These are phyloP conservation scores for Ophiognomonia clavigignenti-juglandacearum DNA, from an alignment of 2,329 filamentous ascomycete species.

Conservation along the genomic window DNA sequence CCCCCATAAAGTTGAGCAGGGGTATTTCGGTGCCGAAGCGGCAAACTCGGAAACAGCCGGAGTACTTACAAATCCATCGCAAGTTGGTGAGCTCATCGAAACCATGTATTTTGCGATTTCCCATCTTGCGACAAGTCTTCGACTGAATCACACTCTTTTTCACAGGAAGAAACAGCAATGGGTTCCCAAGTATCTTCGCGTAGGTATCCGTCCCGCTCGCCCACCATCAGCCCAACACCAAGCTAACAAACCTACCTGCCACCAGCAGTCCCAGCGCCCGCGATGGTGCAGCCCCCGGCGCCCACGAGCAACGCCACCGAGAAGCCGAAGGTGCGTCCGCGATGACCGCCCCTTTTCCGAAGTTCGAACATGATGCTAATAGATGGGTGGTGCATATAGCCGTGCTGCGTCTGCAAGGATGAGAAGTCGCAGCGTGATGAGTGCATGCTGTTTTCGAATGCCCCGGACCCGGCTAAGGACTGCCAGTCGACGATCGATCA, in stretches of 20 bases:
- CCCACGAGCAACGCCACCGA: neutral
- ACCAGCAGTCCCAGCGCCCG: slow-evolving; percentile 11
- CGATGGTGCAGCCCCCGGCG: neutral
- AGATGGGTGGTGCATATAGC: slow-evolving; percentile 48
- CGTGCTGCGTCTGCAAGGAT: slow-evolving; percentile 95
- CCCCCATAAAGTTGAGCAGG: neutral
- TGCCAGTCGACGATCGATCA: slow-evolving; percentile 78
- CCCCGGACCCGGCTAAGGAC: slow-evolving; percentile 75
- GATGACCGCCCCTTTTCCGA: neutral
- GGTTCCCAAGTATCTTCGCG: slow-evolving; percentile 9
- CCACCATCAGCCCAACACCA: neutral
- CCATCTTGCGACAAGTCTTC: neutral
- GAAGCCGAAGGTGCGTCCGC: slow-evolving; percentile 14
- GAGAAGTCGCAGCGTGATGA: slow-evolving; percentile 92
- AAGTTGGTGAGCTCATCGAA: slow-evolving; percentile 15
- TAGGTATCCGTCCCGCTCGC: neutral
- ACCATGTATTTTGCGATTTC: neutral
- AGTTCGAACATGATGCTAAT: neutral
- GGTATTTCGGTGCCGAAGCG: neutral
- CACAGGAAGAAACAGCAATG: slow-evolving; percentile 2
- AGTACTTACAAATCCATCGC: slow-evolving; percentile 16
- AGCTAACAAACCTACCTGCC: neutral
- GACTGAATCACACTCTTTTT: neutral
- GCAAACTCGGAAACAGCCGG: slow-evolving; percentile 3
- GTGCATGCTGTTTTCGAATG: slow-evolving; percentile 96